These are phyloP conservation scores for Cystobasidiaceae sp. DNA, from an alignment of 1,284 basidiomycete species.

Conservation along the genomic window DNA sequence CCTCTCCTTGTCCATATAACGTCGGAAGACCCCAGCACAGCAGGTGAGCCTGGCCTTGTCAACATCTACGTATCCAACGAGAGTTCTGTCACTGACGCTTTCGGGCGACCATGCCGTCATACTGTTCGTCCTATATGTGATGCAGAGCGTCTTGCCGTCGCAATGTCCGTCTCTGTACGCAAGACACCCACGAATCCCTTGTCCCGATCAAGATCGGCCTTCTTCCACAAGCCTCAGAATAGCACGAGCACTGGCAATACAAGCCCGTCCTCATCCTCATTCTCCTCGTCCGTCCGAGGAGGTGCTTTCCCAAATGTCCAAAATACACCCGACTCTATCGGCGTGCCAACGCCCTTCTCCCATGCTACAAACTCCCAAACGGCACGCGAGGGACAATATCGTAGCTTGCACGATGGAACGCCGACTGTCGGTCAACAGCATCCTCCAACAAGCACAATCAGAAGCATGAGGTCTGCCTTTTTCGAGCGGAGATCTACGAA, in stretches of 20 bases:
- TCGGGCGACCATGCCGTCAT: too few species aligned
- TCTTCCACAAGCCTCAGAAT: background rate
- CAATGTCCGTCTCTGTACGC: background rate
- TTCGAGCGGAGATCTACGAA: slow-evolving; percentile 3
- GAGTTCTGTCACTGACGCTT: too few species aligned
- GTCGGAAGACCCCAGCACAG: too few species aligned
- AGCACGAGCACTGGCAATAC: background rate
- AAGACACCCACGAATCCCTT: background rate
- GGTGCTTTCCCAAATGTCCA: too few species aligned
- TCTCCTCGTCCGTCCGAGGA: slow-evolving; percentile 3
- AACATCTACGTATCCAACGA: too few species aligned
- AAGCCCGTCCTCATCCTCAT: background rate
- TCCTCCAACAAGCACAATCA: background rate
- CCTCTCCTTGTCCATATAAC: too few species aligned
- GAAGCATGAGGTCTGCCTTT: slow-evolving; percentile 1
- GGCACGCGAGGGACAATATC: background rate
- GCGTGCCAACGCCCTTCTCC: background rate
- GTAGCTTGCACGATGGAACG: too few species aligned
- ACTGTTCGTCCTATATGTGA: too few species aligned
- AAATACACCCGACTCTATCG: slow-evolving; percentile 9
- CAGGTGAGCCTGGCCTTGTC: too few species aligned
- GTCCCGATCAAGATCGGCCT: slow-evolving; percentile 13
- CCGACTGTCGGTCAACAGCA: too few species aligned
- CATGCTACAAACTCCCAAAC: background rate
- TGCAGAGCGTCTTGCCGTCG: too few species aligned